These are phyloP conservation scores for Epichloe uncinata DNA, from an alignment of 2,329 filamentous ascomycete genomes.

Conservation along the genomic window DNA sequence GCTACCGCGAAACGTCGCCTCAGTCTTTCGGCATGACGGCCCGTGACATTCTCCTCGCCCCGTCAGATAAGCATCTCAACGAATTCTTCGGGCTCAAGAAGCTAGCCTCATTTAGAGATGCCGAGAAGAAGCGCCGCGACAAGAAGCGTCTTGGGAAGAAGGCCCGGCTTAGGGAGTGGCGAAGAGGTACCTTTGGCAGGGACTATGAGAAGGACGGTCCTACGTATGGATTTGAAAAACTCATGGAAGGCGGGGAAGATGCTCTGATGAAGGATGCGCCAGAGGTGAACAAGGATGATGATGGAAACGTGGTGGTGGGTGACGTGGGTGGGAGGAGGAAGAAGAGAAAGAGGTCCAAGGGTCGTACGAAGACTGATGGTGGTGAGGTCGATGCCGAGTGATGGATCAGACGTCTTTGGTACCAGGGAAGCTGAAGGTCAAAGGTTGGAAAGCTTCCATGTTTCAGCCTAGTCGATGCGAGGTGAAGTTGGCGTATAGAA, in stretches of 20 bases:
- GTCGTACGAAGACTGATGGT: slow-evolving; percentile 18
- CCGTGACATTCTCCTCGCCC: slow-evolving; percentile 78
- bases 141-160: slow-evolving; percentile 88
- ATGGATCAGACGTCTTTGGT: neutral
- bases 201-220: slow-evolving; percentile 44
- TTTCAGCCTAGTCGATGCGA: neutral
- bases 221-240: slow-evolving; percentile 41
- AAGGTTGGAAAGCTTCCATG: neutral
- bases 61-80: slow-evolving; percentile 75
- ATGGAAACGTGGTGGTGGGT: slow-evolving; percentile 16
- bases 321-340: slow-evolving; percentile 26
- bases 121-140: slow-evolving; percentile 79
- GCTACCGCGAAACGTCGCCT: slow-evolving; percentile 89
- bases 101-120: slow-evolving; percentile 76
- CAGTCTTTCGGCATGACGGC: slow-evolving; percentile 80
- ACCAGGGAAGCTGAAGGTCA: neutral
- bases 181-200: slow-evolving; percentile 46
- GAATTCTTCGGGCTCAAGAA: slow-evolving; percentile 91
- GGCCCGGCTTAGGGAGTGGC: slow-evolving; percentile 78
- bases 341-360: slow-evolving; percentile 40
- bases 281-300: neutral
- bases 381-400: neutral
- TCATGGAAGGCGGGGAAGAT: slow-evolving; percentile 16
- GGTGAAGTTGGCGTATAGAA: neutral
- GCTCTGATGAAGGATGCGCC: neutral